Conservation (phyloP, 192 early-diverging fungal species). For the Phycomyces nitens region DNA sequence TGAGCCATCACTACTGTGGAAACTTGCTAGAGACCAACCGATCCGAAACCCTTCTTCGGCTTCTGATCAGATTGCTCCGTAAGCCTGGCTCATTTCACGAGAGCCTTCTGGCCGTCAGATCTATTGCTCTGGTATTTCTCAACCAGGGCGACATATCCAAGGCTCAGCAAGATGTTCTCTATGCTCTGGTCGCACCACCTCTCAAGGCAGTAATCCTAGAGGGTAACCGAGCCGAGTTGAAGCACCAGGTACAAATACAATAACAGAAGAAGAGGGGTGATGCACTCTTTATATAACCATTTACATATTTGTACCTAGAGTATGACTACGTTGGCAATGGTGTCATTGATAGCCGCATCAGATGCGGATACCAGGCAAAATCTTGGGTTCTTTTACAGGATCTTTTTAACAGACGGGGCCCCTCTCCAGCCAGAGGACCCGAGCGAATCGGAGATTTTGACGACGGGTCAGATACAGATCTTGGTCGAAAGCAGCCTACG, state of each 20-base stretch:
- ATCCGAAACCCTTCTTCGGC: not conserved
- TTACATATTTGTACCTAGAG: slow-evolving; percentile 1
- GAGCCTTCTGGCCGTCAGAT: not conserved
- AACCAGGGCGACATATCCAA: slow-evolving; percentile 7
- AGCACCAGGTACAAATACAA: slow-evolving; percentile 3
- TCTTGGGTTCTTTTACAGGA: slow-evolving; percentile 3
- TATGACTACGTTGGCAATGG: slow-evolving; percentile 3
- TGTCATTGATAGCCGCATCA: slow-evolving; percentile 9
- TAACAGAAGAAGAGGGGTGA: no score
- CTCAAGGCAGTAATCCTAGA: not conserved
- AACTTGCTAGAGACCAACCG: not conserved
- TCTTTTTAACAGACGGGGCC: slow-evolving; percentile 1
- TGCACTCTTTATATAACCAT: not conserved
- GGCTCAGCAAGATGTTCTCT: not conserved
- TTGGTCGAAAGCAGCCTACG: not conserved
- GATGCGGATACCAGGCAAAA: not conserved
- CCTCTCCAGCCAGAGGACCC: not conserved
- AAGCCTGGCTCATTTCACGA: slow-evolving; percentile 1
- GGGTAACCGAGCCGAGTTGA: not conserved
- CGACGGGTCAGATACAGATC: not conserved
- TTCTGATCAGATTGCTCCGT: not conserved
- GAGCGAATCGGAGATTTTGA: not conserved
- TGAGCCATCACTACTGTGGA: slow-evolving; percentile 5
- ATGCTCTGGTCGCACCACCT: slow-evolving; percentile 3
- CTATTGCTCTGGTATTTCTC: not conserved